Evolutionary conservation across 352 stramenopile species (phyloP).

Genomic region (Pythium phragmitis): DNA sequence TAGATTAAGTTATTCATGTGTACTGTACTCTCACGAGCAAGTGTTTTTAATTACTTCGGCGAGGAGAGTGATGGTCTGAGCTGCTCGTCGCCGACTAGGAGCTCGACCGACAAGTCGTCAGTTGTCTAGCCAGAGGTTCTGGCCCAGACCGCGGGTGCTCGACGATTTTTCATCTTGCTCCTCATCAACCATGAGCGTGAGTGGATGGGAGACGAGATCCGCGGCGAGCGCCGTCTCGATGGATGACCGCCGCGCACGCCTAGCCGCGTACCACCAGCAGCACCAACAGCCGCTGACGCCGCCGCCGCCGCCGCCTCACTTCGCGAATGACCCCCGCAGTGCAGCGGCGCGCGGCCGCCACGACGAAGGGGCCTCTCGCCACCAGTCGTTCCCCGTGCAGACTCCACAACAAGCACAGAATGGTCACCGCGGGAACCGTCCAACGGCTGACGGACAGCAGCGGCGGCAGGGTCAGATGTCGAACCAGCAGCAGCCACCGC

Average conservation of each 20-base stretch:
- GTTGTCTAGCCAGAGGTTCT: too few species aligned
- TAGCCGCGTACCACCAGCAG: background rate
- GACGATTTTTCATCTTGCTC: background rate
- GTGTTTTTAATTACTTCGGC: too few species aligned
- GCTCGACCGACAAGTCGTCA: too few species aligned
- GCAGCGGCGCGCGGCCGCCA: too few species aligned
- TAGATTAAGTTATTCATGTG: too few species aligned
- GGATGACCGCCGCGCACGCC: constrained; percentile 14
- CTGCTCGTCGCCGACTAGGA: too few species aligned
- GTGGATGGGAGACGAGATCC: constrained; percentile 24
- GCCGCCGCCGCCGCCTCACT: background rate
- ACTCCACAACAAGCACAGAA: constrained; percentile 2
- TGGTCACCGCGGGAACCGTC: background rate
- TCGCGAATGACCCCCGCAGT: background rate
- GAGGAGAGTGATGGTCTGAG: too few species aligned
- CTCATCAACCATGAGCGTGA: constrained; percentile 15
- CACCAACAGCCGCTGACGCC: background rate
- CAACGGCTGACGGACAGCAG: background rate
- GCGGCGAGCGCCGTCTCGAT: constrained; percentile 14
- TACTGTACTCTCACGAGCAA: too few species aligned
- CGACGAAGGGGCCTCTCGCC: background rate
- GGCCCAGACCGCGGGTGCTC: too few species aligned
- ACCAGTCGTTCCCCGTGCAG: constrained; percentile 15
- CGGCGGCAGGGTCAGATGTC: constrained; percentile 8
- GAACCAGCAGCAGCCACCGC: background rate